phyloP scores from a whole-genome alignment of 1,284 basidiomycete genomes.

The Irpex sp. region DNA sequence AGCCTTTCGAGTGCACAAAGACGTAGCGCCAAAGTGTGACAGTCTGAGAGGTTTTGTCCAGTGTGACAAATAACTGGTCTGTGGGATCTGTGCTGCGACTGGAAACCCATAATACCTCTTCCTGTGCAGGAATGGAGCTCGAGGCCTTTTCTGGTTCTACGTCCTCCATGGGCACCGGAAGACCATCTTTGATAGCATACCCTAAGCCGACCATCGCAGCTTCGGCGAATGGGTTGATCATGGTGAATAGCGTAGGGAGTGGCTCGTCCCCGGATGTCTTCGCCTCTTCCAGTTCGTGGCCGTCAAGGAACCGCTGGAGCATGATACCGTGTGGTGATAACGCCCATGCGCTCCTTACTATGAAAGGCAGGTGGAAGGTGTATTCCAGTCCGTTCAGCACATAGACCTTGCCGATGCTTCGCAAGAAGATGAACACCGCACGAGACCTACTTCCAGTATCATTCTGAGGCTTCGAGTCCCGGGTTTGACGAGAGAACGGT shows the following conservation, averaged over 20 bases:
- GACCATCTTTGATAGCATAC: constrained; percentile 42
- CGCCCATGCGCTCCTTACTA: constrained; percentile 77
- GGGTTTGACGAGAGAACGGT: constrained; percentile 42
- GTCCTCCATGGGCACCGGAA: constrained; percentile 44
- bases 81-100: constrained; percentile 38
- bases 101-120: constrained; percentile 62
- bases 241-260: constrained; percentile 74
- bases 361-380: constrained; percentile 80
- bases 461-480: constrained; percentile 26
- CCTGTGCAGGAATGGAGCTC: constrained; percentile 51
- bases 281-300: constrained; percentile 62
- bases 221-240: constrained; percentile 77
- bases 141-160: constrained; percentile 46
- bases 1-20: constrained; percentile 50
- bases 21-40: constrained; percentile 71
- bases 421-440: constrained; percentile 78
- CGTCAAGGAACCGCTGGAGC: constrained; percentile 73
- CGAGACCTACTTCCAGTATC: constrained; percentile 34
- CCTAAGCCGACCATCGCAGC: constrained; percentile 66
- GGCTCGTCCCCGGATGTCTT: constrained; percentile 56
- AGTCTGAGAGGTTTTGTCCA: constrained; percentile 49
- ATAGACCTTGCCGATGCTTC: constrained; percentile 73
- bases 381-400: constrained; percentile 73
- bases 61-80: constrained; percentile 53
- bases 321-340: constrained; percentile 71